A percentile compares a stretch with the other conserved stretches of the same genome.
Conservation (phyloP, 2,329 filamentous ascomycete genomes). For the Fusarium citri region DNA sequence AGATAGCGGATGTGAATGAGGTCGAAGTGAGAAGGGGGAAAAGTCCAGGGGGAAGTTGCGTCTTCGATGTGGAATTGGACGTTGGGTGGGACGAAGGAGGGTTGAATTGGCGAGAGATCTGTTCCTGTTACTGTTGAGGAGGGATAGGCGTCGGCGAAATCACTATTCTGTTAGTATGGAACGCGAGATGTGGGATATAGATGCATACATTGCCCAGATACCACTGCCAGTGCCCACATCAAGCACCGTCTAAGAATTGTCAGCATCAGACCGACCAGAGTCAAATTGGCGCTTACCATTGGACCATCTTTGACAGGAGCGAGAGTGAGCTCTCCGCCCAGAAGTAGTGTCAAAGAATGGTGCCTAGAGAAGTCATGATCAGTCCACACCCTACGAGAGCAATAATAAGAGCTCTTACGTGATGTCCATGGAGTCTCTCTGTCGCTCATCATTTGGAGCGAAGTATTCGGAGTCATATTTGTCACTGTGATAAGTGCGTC, state of each 20-base stretch:
- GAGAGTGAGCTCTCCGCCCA: background rate
- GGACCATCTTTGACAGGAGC: background rate
- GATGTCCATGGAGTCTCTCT: conserved; percentile 22
- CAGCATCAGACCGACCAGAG: background rate
- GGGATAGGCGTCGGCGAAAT: conserved; percentile 8
- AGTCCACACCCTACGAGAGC: too few species aligned
- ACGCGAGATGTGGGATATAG: too few species aligned
- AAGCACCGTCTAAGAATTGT: background rate
- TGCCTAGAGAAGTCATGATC: background rate
- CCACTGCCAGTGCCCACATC: background rate
- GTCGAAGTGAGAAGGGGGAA: background rate
- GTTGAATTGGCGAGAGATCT: conserved; percentile 10
- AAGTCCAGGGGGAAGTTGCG: conserved; percentile 3
- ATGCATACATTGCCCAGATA: conserved; percentile 3
- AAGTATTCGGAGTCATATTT: background rate
- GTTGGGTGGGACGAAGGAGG: conserved; percentile 2
- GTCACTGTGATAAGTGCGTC: conserved; percentile 13
- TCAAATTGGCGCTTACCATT: background rate
- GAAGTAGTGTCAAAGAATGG: background rate
- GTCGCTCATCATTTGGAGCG: conserved; percentile 13
- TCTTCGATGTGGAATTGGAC: conserved; percentile 13
- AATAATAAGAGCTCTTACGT: background rate
- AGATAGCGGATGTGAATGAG: conserved; percentile 21
- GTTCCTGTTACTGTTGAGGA: background rate
- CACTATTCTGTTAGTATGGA: background rate